Base-by-base conservation (phyloP, 352 stramenopile genomes). In the Pythium utonaiense region DNA sequence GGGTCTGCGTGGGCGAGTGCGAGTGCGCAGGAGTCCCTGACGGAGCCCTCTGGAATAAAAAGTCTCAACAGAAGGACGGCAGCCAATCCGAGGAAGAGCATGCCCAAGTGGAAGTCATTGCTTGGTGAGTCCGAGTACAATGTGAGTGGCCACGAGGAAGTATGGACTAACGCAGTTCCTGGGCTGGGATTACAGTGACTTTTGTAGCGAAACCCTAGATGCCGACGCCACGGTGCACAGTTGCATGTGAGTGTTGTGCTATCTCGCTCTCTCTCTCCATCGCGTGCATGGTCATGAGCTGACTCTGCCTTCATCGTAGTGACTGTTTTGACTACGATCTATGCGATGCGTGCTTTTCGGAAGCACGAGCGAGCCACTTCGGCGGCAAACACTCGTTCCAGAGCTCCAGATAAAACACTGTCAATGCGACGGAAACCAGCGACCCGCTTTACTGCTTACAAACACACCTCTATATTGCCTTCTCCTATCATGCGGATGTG, bases 251-350 rank as follows among this genome's bases (percentile, higher is more conserved):
- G 14, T 54, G 45, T 12, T 67, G 62, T 25, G 44, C 61, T 7
- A 10, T 40, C 25, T 33, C n/a, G n/a, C n/a, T n/a, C n/a, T n/a
- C n/a, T n/a, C n/a, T n/a, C n/a, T n/a, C n/a, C n/a, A n/a, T n/a
- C n/a, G n/a, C n/a, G n/a, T n/a, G n/a, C 5, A 33, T 5, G 28
- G 5, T 33, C 28, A 33, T 33, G 28, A 33, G 30, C 52, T 59
- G 10, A 24, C 9, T 5, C 25, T 49, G 2, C 36, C 22, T 57
- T 53, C 57, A 49, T n/a, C 49, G 55, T 9, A 90, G 80, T n/a
- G 75, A 86, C 51, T 91, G 80, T 67, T 91, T 88, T 36, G 77
- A 91, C 69, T 91, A 85, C 38, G 80, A 91, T 66, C 64, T 91
- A 31, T 91, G 80, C 50, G 65, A 65, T 17, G 49, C 63, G 49